phyloP scores from a whole-genome alignment of 78 protist species.

The Trichosphaerium sp. region DNA sequence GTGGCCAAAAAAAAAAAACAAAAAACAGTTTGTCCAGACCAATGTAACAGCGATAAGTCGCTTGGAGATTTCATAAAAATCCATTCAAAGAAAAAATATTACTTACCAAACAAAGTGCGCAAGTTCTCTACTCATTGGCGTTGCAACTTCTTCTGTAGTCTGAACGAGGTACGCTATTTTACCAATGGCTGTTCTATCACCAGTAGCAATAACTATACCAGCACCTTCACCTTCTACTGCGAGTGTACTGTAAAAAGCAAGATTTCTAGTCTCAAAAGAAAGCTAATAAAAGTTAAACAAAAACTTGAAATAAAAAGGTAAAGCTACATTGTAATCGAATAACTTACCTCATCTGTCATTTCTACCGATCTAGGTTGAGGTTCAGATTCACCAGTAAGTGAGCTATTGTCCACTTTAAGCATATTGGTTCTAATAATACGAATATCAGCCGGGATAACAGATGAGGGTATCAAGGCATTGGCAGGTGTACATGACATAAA shows the following conservation, averaged over 20 bases:
- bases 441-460: constrained; percentile 88
- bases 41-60: no score
- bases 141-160: constrained; percentile 14
- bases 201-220: constrained; percentile 61
- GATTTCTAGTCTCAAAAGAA: constrained; percentile 58
- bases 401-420: constrained; percentile 69
- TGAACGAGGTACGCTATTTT: constrained; percentile 48
- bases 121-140: no score
- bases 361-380: constrained; percentile 48
- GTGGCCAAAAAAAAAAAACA: no score
- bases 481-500: no score
- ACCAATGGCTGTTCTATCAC: constrained; percentile 68
- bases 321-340: no score
- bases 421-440: constrained; percentile 48
- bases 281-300: no score
- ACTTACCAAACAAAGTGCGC: not conserved
- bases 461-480: no score
- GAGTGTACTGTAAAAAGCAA: constrained; percentile 62
- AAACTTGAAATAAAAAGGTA: no score
- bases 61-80: no score
- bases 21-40: no score
- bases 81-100: no score
- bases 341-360: no score
- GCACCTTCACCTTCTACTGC: constrained; percentile 66
- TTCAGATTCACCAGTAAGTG: constrained; percentile 89